Conservation (phyloP, 2,329 filamentous ascomycete species). For the Meredithiella fracta region DNA sequence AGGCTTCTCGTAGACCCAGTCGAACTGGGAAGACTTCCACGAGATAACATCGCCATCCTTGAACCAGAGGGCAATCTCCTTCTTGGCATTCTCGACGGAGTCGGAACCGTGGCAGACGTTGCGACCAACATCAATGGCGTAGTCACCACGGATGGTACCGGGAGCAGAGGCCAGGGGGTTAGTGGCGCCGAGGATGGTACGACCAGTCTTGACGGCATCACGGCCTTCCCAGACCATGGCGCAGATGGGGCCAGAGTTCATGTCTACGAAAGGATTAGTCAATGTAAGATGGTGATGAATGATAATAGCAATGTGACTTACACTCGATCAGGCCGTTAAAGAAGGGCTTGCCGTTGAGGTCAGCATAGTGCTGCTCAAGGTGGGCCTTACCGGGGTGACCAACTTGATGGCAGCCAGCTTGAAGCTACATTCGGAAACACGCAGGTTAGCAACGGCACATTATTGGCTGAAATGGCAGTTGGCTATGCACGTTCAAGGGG, state of each 20-base stretch:
- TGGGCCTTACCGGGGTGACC: constrained; percentile 71
- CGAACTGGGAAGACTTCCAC: constrained; percentile 71
- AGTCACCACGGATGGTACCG: constrained; percentile 96
- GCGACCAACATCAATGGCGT: constrained; percentile 64
- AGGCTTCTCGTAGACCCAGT: constrained; percentile 95
- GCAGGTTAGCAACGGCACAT: neutral
- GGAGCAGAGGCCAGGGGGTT: constrained; percentile 90
- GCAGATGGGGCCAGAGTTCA: constrained; percentile 89
- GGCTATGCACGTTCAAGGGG: neutral
- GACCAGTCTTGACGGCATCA: constrained; percentile 98
- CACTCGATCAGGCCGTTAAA: constrained; percentile 87
- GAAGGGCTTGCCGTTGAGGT: constrained; percentile 89
- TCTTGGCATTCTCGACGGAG: constrained; percentile 95
- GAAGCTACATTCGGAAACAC: constrained; percentile 44
- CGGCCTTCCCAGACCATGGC: constrained; percentile 99
- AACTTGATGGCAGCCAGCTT: constrained; percentile 99
- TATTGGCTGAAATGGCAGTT: neutral
- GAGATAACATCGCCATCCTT: constrained; percentile 65
- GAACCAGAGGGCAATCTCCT: constrained; percentile 99
- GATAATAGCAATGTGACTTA: constrained; percentile 31
- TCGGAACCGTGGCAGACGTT: constrained; percentile 99
- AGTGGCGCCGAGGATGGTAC: constrained; percentile 90
- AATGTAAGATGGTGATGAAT: constrained; percentile 14
- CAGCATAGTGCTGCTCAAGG: constrained; percentile 94
- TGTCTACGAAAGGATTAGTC: constrained; percentile 43